Base-by-base conservation (phyloP, 768 basidiomycete species). In the Termitomyces sp. region DNA sequence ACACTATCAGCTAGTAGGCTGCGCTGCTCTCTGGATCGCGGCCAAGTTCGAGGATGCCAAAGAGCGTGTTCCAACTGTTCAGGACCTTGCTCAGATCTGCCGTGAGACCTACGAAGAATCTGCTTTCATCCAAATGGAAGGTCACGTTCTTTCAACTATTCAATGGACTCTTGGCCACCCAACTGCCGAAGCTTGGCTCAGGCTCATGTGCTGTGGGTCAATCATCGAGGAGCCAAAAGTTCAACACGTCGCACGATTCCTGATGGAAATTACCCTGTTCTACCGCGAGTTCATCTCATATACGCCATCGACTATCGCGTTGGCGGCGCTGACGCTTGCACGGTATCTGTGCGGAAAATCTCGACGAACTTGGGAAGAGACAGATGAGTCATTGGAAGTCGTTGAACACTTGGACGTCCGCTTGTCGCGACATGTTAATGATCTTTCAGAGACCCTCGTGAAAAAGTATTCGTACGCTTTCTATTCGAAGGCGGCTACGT, bases 11-110 rank as follows among this genome's bases (percentile, higher is more conserved):
- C 90, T 99, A 59, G 96, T 98, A 58, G 97, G 97, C 20, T 99
- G 97, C 69, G 94, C 95, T 26, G 94, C 97, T 41, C 82, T 99
- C 13, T 99, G 97, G 97, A 98, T 98, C 66, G 97, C 97, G 16
- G 91, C 96, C 64, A 99, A 99, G 76, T 99, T 98, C 67, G 97
- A 99, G 75, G 97, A 99, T 69, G 91, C 95, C 26, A 98, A 99
- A 74, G 96, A 98, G 70, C 93, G 95, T 63, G 94, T 98, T 14
- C 97, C 97, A 12, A 92, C 94, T 1, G 91, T 98, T 6, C 88
- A 93, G 69, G 95, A 98, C 63, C 88, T 99, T 56, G 88, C 88
- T 47, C 89, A 94, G 69, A 94, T 97, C 72, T 98, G 97, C 77
- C 93, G 90, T 68, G 89, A 95, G 69, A 93, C 94, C 2, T 98